Evolutionary conservation across 148 eudicot genomes (phyloP).

Genomic region (Vaccinium vitisidaea): DNA sequence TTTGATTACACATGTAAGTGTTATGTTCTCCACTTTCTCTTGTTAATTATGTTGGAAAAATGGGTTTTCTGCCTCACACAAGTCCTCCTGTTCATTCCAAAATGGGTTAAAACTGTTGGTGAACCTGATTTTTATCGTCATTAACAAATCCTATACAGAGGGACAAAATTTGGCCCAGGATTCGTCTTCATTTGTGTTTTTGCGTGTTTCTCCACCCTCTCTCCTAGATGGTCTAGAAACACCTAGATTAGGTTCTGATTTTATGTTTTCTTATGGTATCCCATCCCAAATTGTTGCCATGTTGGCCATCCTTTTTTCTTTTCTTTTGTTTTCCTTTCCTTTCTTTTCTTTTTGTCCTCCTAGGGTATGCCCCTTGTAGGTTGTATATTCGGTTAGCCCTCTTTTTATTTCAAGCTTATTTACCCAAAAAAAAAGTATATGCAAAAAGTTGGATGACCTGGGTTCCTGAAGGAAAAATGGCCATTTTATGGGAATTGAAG

Average conservation of each 20-base stretch:
- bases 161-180: not conserved
- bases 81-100: not conserved
- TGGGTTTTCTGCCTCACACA: not conserved
- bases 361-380: too few species aligned
- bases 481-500: not conserved
- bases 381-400: too few species aligned
- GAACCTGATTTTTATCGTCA: not conserved
- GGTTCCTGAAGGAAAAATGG: not conserved
- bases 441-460: not conserved
- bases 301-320: too few species aligned
- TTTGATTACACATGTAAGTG: slow-evolving; percentile 24
- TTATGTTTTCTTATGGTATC: too few species aligned
- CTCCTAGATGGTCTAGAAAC: too few species aligned
- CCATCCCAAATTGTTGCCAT: too few species aligned
- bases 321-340: too few species aligned
- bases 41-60: not conserved
- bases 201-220: too few species aligned
- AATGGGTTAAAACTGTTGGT: not conserved
- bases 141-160: not conserved
- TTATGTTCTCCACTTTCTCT: not conserved
- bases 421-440: too few species aligned
- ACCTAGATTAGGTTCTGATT: too few species aligned
- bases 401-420: too few species aligned
- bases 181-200: not conserved
- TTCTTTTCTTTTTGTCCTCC: too few species aligned